Evolutionary conservation across 306 rosid genomes (phyloP).

Genomic region (Castanospermum australe): DNA sequence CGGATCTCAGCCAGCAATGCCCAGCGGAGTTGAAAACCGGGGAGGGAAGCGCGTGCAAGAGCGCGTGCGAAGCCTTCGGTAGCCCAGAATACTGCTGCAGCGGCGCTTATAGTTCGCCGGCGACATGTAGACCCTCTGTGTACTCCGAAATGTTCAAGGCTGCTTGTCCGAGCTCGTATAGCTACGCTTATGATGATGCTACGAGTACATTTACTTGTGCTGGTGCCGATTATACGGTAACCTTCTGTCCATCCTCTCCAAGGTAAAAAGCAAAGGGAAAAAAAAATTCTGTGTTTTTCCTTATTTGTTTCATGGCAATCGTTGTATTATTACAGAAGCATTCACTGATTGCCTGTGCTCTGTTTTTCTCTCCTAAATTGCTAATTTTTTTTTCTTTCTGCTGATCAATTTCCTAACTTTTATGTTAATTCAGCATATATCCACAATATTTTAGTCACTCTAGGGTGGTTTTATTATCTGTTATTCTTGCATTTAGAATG

Average conservation of each 20-base stretch:
- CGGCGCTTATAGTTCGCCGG: constrained; percentile 72
- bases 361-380: too few species aligned
- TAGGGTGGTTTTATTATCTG: not conserved
- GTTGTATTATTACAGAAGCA: not conserved
- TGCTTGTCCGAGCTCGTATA: constrained; percentile 63
- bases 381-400: too few species aligned
- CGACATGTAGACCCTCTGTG: constrained; percentile 63
- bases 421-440: too few species aligned
- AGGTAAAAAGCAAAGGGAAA: too few species aligned
- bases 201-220: constrained; percentile 65
- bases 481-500: not conserved
- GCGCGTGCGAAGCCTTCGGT: constrained; percentile 97
- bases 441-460: not conserved
- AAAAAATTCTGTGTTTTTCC: too few species aligned
- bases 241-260: constrained; percentile 61
- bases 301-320: not conserved
- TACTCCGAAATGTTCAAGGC: constrained; percentile 84
- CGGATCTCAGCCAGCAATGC: constrained; percentile 80
- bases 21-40: constrained; percentile 72
- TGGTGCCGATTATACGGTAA: constrained; percentile 57
- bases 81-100: constrained; percentile 84
- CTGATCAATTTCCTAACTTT: too few species aligned
- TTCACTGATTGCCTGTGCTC: too few species aligned
- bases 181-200: constrained; percentile 65
- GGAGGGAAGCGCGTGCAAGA: constrained; percentile 82